These are phyloP conservation scores for Solanum peruvianum DNA, from an alignment of 257 asterid species.

Conservation along the genomic window DNA sequence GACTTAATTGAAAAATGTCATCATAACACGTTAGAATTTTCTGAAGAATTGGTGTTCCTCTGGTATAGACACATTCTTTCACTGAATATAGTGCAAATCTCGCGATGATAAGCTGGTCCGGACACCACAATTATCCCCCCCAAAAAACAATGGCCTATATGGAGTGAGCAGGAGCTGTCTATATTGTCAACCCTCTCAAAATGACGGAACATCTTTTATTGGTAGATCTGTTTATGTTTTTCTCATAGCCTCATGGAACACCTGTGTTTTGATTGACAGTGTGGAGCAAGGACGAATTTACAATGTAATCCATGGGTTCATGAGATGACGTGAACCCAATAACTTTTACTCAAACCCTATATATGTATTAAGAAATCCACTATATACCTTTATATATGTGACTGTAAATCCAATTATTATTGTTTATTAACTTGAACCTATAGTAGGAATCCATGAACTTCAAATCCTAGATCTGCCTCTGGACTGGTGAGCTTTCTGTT, in stretches of 20 bases:
- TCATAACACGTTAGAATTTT: neutral
- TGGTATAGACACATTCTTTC: neutral
- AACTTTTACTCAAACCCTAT: neutral
- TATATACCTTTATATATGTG: neutral
- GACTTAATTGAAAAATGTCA: neutral
- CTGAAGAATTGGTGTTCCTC: neutral
- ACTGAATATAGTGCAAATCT: neutral
- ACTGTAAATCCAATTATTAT: neutral
- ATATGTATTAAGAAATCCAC: neutral
- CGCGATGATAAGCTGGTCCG: neutral
- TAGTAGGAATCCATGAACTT: neutral
- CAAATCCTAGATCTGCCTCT: neutral
- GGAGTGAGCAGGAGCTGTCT: neutral
- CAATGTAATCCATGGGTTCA: neutral
- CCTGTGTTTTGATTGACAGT: neutral
- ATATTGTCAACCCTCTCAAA: neutral
- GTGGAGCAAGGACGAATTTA: neutral
- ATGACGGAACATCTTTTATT: neutral
- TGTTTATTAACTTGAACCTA: neutral
- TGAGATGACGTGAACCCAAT: neutral
- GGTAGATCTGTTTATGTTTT: neutral
- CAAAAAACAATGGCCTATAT: neutral
- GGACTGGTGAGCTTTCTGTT: neutral
- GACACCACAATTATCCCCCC: neutral
- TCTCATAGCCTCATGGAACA: neutral